Conservation (phyloP, 1,139 yeast genomes). For the Ogataea hybrid region DNA sequence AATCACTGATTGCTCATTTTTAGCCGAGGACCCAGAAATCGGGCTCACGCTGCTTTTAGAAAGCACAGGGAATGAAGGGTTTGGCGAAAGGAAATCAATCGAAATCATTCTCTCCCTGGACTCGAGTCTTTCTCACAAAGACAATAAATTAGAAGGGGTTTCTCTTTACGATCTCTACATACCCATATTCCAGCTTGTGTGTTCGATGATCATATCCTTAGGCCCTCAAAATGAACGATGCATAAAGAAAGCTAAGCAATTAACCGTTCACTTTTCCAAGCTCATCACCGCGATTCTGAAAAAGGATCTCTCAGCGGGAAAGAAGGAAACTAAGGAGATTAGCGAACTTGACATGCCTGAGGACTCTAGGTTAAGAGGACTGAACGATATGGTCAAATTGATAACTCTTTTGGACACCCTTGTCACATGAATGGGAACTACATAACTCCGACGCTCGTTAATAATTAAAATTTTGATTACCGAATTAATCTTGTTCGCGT, state of each 20-base stretch:
- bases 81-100: slow-evolving; percentile 34
- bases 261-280: slow-evolving; percentile 54
- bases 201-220: slow-evolving; percentile 68
- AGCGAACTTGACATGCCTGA: not conserved
- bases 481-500: not conserved
- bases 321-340: slow-evolving; percentile 15
- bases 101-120: slow-evolving; percentile 49
- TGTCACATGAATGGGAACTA: not conserved
- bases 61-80: slow-evolving; percentile 22
- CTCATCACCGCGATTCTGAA: slow-evolving; percentile 68
- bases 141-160: slow-evolving; percentile 26
- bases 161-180: slow-evolving; percentile 68
- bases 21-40: slow-evolving; percentile 75
- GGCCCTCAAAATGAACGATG: slow-evolving; percentile 75
- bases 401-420: slow-evolving; percentile 8
- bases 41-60: slow-evolving; percentile 51
- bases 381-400: slow-evolving; percentile 3
- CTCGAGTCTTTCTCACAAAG: slow-evolving; percentile 41
- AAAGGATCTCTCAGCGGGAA: slow-evolving; percentile 52
- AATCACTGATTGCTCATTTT: slow-evolving; percentile 54
- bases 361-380: not conserved
- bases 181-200: slow-evolving; percentile 75
- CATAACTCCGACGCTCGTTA: not conserved
- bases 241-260: slow-evolving; percentile 49
- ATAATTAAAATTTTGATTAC: not conserved